Conservation (phyloP, 768 basidiomycete genomes). For the Leccinum incarnatum region DNA sequence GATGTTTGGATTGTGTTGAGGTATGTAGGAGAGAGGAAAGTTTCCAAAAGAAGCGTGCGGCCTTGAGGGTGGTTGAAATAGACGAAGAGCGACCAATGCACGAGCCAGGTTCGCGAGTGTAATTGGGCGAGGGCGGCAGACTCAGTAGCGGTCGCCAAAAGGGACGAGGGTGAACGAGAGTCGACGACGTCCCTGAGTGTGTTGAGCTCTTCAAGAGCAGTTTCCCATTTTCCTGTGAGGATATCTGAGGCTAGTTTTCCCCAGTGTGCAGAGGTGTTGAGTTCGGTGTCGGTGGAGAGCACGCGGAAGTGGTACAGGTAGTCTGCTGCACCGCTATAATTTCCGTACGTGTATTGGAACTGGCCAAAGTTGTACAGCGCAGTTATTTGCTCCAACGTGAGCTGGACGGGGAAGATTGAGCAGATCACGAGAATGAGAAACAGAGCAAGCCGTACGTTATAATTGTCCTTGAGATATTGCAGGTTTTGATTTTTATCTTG, state of each 20-base stretch:
- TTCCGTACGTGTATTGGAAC: constrained; percentile 98
- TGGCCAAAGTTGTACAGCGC: constrained; percentile 97
- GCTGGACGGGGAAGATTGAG: constrained; percentile 45
- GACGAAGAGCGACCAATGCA: constrained; percentile 97
- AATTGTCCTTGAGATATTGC: constrained; percentile 90
- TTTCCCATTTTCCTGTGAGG: constrained; percentile 91
- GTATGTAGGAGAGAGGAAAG: constrained; percentile 94
- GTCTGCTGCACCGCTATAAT: constrained; percentile 94
- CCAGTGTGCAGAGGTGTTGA: constrained; percentile 97
- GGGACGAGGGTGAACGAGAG: constrained; percentile 57
- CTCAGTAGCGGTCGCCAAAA: constrained; percentile 44
- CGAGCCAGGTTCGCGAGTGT: constrained; percentile 93
- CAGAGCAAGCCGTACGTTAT: constrained; percentile 56
- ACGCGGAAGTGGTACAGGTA: constrained; percentile 99
- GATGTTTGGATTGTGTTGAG: constrained; percentile 98
- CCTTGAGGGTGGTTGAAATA: constrained; percentile 97
- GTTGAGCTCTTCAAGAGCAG: constrained; percentile 93
- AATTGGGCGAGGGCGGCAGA: constrained; percentile 82
- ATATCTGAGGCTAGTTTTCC: constrained; percentile 98
- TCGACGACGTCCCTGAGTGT: constrained; percentile 93
- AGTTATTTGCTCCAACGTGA: constrained; percentile 92
- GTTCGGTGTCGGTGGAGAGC: constrained; percentile 88
- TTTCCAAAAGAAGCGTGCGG: constrained; percentile 88
- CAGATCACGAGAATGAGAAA: not conserved
- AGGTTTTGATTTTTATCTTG: constrained; percentile 98